phyloP scores from a whole-genome alignment of 1,284 basidiomycete species.

The Rhodotorula sp. region DNA sequence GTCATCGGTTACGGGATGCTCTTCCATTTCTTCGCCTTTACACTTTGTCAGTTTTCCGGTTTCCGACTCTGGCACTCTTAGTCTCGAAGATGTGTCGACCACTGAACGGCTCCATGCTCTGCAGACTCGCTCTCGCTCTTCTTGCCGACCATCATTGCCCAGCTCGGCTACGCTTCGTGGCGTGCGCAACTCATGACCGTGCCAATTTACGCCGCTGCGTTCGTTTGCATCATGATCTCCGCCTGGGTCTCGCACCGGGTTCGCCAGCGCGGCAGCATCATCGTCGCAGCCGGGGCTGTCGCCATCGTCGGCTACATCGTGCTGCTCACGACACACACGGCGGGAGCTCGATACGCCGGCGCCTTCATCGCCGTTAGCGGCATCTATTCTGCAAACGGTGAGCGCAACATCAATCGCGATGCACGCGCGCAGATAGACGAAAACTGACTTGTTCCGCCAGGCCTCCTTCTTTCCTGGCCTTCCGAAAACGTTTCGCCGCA shows the following conservation, averaged over 20 bases:
- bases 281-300: slow-evolving; percentile 57
- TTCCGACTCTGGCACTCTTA: too few species aligned
- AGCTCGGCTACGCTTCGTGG: slow-evolving; percentile 60
- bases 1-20: slow-evolving; percentile 65
- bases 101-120: background rate
- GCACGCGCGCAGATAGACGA: too few species aligned
- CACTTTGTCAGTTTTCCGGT: slow-evolving; percentile 46
- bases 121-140: slow-evolving; percentile 25
- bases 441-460: background rate
- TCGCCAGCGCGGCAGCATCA: slow-evolving; percentile 60
- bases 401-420: too few species aligned
- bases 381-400: slow-evolving; percentile 55
- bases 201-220: slow-evolving; percentile 52
- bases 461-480: slow-evolving; percentile 54
- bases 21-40: slow-evolving; percentile 62
- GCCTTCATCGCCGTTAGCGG: slow-evolving; percentile 62
- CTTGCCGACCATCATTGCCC: slow-evolving; percentile 62
- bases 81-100: background rate
- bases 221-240: slow-evolving; percentile 48
- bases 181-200: slow-evolving; percentile 64
- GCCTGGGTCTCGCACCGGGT: slow-evolving; percentile 56
- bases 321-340: slow-evolving; percentile 57
- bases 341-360: slow-evolving; percentile 62
- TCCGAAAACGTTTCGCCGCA: slow-evolving; percentile 70
- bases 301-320: slow-evolving; percentile 66